Conservation (phyloP, 2,329 filamentous ascomycete genomes). For the Amauroascus niger region DNA sequence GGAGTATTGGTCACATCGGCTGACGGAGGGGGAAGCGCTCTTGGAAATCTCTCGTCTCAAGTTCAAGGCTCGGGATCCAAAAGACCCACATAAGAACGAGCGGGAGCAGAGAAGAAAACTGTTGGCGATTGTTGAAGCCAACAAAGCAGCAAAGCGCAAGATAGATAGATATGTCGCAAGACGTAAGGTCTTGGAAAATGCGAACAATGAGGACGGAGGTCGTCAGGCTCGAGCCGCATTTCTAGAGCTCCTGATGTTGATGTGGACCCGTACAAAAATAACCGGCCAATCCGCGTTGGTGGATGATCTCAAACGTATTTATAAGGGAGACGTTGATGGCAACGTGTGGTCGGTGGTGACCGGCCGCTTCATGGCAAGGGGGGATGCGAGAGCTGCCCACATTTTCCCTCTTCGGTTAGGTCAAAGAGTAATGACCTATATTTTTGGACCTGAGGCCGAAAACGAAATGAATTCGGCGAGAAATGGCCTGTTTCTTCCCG, state of each 20-base stretch:
- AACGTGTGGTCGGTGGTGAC: neutral
- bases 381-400: neutral
- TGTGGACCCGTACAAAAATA: neutral
- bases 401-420: constrained; percentile 14
- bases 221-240: neutral
- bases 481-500: constrained; percentile 12
- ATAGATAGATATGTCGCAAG: neutral
- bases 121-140: neutral
- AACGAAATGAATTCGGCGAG: constrained; percentile 12
- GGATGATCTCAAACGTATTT: neutral
- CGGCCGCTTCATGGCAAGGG: neutral
- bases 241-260: neutral
- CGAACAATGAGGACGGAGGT: neutral
- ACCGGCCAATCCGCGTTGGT: neutral
- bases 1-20: neutral
- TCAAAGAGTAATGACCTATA: constrained; percentile 9
- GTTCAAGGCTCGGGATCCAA: neutral
- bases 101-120: neutral
- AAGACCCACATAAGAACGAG: neutral
- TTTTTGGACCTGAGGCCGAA: constrained; percentile 12
- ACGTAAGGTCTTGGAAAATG: neutral
- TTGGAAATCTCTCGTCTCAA: neutral
- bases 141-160: neutral
- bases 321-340: neutral
- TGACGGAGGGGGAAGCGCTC: neutral